Evolutionary conservation across 306 rosid species (phyloP), one percentile per base, ranked within the genome.

Genomic region (Benincasa hispida): DNA sequence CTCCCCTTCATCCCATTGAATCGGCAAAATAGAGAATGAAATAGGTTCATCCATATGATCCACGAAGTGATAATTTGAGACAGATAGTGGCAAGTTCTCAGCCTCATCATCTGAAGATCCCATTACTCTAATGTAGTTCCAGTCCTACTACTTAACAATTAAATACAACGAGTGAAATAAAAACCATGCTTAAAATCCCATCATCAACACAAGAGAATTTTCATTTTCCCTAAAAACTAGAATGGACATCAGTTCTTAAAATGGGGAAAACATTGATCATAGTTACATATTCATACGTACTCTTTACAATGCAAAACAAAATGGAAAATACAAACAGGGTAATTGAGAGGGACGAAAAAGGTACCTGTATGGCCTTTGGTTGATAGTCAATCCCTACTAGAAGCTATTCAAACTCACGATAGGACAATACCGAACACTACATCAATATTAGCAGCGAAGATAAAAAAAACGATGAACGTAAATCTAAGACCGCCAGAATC

Each of bases 21-120:
- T 81, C 22, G 97, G 98, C 85, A 94, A 80, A 66, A 70, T 74
- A 3, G 92, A 84, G 81, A 94, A 88, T 1, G 93, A 89, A 59
- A 91, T 77, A 0, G 91, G 96, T 42, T 21, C 90, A 0, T 82
- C 82, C 30, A 65, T 81, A 4, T 86, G 81, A 66, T 90, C 96
- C 55, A 37, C 82, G 18, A 94, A 87, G 83, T 94, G 77, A 82
- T 91, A 94, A 83, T 90, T 88, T 2, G 89, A 78, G 25, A 91
- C 91, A 2, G 78, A 82, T 7, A 74, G 54, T 24, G 80, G 91
- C 57, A 55, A 81, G 37, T 61, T 75, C 82, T 90, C 92, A 0
- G 30, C 84, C 87, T 94, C 98, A 8, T 94, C 98, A 19, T 91
- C 98, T 1, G 96, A 94, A 15, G 95, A 89, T 0, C 84, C 84